Percentiles rank a stretch among this genome's conserved stretches.
phyloP scores from a whole-genome alignment of 2,329 filamentous ascomycete genomes.

The Botrytis cinerea region DNA sequence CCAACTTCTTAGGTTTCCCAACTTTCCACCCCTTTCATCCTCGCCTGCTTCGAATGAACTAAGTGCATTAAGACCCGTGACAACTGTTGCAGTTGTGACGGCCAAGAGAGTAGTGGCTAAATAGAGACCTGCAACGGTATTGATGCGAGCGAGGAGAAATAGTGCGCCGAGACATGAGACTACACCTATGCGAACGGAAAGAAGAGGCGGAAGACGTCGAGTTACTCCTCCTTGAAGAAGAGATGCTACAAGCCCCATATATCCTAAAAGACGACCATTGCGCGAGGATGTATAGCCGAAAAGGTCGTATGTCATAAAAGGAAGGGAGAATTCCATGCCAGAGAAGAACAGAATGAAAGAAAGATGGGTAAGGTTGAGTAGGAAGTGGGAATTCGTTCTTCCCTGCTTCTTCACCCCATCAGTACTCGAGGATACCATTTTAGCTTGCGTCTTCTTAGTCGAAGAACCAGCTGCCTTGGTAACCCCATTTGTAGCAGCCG shows the following conservation, averaged over 20 bases:
- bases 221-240: slow-evolving; percentile 93
- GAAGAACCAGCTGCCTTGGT: slow-evolving; percentile 28
- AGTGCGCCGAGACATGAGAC: slow-evolving; percentile 78
- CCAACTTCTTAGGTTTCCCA: slow-evolving; percentile 78
- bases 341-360: slow-evolving; percentile 95
- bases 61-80: slow-evolving; percentile 88
- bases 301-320: slow-evolving; percentile 95
- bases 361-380: slow-evolving; percentile 86
- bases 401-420: slow-evolving; percentile 32
- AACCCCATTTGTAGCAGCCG: slow-evolving; percentile 31
- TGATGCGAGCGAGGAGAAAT: slow-evolving; percentile 70
- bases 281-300: slow-evolving; percentile 78
- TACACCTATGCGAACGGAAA: slow-evolving; percentile 78
- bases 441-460: slow-evolving; percentile 26
- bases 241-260: slow-evolving; percentile 87
- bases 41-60: slow-evolving; percentile 85
- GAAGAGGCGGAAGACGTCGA: slow-evolving; percentile 76
- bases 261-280: slow-evolving; percentile 84
- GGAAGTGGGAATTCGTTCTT: slow-evolving; percentile 74
- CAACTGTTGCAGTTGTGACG: slow-evolving; percentile 89
- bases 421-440: slow-evolving; percentile 36
- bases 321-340: slow-evolving; percentile 95
- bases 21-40: slow-evolving; percentile 78
- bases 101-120: slow-evolving; percentile 80
- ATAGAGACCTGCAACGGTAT: slow-evolving; percentile 72